Evolutionary conservation across 2,329 filamentous ascomycete genomes (phyloP).

Genomic region (Paecilomyces sp.): DNA sequence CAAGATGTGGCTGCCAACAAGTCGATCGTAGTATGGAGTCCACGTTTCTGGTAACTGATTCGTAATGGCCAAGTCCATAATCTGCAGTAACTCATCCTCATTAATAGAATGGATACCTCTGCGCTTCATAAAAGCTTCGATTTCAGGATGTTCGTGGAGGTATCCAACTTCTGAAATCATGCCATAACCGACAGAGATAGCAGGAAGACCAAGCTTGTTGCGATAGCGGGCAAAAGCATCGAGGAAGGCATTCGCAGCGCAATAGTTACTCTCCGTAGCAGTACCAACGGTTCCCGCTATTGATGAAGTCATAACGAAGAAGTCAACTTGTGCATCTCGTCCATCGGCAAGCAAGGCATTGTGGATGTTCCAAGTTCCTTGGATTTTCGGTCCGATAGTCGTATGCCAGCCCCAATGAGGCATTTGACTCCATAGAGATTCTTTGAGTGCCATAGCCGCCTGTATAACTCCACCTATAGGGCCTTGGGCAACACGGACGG

Average conservation of each 20-base stretch:
- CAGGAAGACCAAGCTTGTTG: too few relatives aligned
- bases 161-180: too few relatives aligned
- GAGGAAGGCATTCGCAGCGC: constrained; percentile 32
- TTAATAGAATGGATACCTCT: too few relatives aligned
- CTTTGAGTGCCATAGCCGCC: background rate
- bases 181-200: too few relatives aligned
- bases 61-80: too few relatives aligned
- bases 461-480: background rate
- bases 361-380: constrained; percentile 6
- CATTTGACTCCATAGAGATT: constrained; percentile 18
- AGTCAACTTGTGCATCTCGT: constrained; percentile 15
- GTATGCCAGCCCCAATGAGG: constrained; percentile 14
- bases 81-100: too few relatives aligned
- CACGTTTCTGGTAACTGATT: too few relatives aligned
- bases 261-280: constrained; percentile 39
- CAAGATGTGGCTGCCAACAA: too few relatives aligned
- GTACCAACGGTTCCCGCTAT: constrained; percentile 39
- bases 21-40: too few relatives aligned
- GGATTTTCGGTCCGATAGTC: background rate
- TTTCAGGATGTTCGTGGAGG: too few relatives aligned
- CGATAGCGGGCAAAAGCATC: constrained; percentile 28
- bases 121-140: too few relatives aligned
- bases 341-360: constrained; percentile 17
- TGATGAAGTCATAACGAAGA: constrained; percentile 38
- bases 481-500: background rate